Base-by-base conservation (phyloP, 306 rosid genomes). In the Senna siamea region DNA sequence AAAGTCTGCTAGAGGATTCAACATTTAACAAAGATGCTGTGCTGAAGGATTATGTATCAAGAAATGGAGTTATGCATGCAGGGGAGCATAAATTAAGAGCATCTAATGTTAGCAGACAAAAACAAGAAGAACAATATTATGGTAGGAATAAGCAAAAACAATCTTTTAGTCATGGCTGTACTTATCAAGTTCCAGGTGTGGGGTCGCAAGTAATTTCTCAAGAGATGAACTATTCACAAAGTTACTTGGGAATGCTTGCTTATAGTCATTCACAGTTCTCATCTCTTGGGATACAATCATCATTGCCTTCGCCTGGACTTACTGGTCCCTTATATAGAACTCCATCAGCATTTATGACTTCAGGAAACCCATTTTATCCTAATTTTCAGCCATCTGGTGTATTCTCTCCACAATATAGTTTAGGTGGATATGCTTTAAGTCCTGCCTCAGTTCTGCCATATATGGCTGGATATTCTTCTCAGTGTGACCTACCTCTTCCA, bases 301-400 rank as follows among this genome's bases (percentile, higher is more conserved):
- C 83, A 53, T 70, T 83, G 48, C 88, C 84, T 40, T 87, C 83
- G 44, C 65, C 79, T 41, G 80, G 83, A 7, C 74, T 77, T 66
- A 46, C 83, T 11, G 80, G 88, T 48, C 85, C 89, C 55, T 76
- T 86, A 17, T 86, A 84, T 82, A 78, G 86, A 72, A 61, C 89
- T 44, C 67, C 88, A 14, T 79, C 87, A 12, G 63, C 87, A 34
- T 88, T 77, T 69, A 73, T 84, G 87, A 58, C 77, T 60, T 73
- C 90, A 8, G 87, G 81, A 69, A 80, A 75, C 69, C 78, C 84
- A 44, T 81, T 79, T 77, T 85, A 83, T 60, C 78, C 85, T 9
- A 79, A 80, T 83, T 68, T 76, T 69, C 86, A 79, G 52, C 66
- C 81, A 4, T 81, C 89, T 0, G 76, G 80, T 54, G 46, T 78